phyloP scores from a whole-genome alignment of 2,329 filamentous ascomycete genomes.

The Nigrospora osmanthi region DNA sequence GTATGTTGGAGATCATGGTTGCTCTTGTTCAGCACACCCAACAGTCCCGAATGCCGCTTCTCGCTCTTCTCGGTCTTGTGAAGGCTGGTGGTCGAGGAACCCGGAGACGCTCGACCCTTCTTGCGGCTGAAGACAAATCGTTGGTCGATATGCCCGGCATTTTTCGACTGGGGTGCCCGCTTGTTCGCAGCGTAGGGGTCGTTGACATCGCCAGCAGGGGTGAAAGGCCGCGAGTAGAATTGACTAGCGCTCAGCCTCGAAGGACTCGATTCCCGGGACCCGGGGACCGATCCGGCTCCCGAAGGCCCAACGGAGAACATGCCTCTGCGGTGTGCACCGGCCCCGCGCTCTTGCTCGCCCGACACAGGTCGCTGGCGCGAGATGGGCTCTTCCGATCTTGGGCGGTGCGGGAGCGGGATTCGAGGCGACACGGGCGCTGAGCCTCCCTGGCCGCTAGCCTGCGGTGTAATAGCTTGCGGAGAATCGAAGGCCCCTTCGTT shows the following conservation, averaged over 20 bases:
- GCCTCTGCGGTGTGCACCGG: constrained; percentile 39
- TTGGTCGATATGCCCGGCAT: constrained; percentile 60
- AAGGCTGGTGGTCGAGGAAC: constrained; percentile 41
- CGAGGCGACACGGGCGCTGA: constrained; percentile 32
- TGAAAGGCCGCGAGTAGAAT: constrained; percentile 66
- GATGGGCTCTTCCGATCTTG: constrained; percentile 31
- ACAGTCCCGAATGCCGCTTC: constrained; percentile 41
- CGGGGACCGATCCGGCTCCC: constrained; percentile 40
- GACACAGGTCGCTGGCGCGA: constrained; percentile 30
- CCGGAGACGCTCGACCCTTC: constrained; percentile 56
- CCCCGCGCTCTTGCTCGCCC: constrained; percentile 22
- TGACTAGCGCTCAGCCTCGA: constrained; percentile 52
- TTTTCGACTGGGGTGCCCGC: constrained; percentile 60
- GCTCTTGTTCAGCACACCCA: constrained; percentile 27
- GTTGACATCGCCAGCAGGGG: constrained; percentile 70
- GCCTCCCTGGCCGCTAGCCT: constrained; percentile 52
- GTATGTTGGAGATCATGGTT: constrained; percentile 34
- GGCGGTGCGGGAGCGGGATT: constrained; percentile 31
- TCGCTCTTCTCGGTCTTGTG: constrained; percentile 37
- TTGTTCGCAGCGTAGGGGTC: constrained; percentile 84
- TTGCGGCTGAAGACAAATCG: constrained; percentile 78
- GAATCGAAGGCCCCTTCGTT: constrained; percentile 18
- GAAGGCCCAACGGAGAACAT: constrained; percentile 43
- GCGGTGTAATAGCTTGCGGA: constrained; percentile 54
- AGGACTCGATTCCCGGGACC: constrained; percentile 56